phyloP scores from a whole-genome alignment of 2,329 filamentous ascomycete genomes.

The Aspergillus ibericus region DNA sequence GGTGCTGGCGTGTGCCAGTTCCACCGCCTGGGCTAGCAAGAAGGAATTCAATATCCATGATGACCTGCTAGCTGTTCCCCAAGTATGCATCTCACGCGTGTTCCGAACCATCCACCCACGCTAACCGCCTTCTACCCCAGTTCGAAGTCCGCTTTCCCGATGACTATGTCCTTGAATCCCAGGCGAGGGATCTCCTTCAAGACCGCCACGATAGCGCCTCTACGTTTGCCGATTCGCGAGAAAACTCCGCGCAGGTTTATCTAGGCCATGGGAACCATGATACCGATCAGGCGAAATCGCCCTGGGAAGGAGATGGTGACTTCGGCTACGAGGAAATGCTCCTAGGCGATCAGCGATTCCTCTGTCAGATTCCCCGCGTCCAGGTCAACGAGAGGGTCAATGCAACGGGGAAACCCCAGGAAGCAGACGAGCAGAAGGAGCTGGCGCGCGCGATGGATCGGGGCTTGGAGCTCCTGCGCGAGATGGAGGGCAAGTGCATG shows the following conservation, averaged over 20 bases:
- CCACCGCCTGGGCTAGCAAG: constrained; percentile 51
- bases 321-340: constrained; percentile 71
- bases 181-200: constrained; percentile 61
- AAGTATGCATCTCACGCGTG: constrained; percentile 55
- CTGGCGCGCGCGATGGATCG: constrained; percentile 72
- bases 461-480: constrained; percentile 76
- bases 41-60: constrained; percentile 81
- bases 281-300: constrained; percentile 36
- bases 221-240: constrained; percentile 15
- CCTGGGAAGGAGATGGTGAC: constrained; percentile 10
- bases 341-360: constrained; percentile 67
- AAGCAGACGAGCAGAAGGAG: constrained; percentile 77
- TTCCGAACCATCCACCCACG: not conserved
- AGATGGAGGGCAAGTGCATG: constrained; percentile 76
- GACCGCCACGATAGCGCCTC: constrained; percentile 22
- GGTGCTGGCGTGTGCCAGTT: constrained; percentile 31
- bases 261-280: constrained; percentile 16
- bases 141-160: constrained; percentile 78
- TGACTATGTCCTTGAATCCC: constrained; percentile 67
- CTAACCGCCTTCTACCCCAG: constrained; percentile 45
- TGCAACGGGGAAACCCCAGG: constrained; percentile 54
- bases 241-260: constrained; percentile 29
- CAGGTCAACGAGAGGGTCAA: constrained; percentile 63
- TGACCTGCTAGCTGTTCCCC: constrained; percentile 81
- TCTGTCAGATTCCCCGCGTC: constrained; percentile 80